Evolutionary conservation across 208 protist species (phyloP).

Genomic region (Leishmania major): DNA sequence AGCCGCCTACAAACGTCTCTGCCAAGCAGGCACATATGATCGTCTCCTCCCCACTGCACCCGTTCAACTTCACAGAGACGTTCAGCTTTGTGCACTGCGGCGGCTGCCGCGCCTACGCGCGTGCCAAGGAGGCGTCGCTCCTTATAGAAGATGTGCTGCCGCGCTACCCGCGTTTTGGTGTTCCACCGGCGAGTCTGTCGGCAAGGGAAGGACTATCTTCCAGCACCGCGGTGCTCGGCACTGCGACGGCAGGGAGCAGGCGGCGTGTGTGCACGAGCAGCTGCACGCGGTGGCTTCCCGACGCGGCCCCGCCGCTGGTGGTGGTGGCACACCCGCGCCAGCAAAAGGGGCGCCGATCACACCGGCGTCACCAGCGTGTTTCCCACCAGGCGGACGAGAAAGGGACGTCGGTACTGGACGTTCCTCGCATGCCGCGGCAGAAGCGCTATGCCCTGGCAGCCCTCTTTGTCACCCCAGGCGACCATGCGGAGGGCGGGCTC

Average conservation of each 20-base stretch:
- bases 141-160: constrained; percentile 58
- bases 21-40: constrained; percentile 35
- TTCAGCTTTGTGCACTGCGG: constrained; percentile 74
- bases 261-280: constrained; percentile 22
- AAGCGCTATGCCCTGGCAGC: constrained; percentile 47
- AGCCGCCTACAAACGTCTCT: constrained; percentile 55
- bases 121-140: constrained; percentile 30
- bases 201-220: neutral
- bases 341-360: neutral
- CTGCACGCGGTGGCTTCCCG: constrained; percentile 33
- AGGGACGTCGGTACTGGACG: neutral
- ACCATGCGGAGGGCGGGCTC: constrained; percentile 24
- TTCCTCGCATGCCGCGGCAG: constrained; percentile 14
- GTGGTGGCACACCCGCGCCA: constrained; percentile 15
- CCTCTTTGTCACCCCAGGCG: constrained; percentile 68
- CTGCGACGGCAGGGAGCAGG: neutral
- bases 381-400: constrained; percentile 1
- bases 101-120: constrained; percentile 33
- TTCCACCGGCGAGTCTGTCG: constrained; percentile 21
- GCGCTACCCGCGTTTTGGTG: constrained; percentile 50
- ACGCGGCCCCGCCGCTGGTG: constrained; percentile 14
- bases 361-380: neutral
- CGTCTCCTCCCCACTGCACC: constrained; percentile 59
- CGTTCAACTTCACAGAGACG: constrained; percentile 74
- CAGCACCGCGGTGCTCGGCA: neutral